Evolutionary conservation across 208 protist genomes (phyloP).

Genomic region (Plasmodiophora brassicae): DNA sequence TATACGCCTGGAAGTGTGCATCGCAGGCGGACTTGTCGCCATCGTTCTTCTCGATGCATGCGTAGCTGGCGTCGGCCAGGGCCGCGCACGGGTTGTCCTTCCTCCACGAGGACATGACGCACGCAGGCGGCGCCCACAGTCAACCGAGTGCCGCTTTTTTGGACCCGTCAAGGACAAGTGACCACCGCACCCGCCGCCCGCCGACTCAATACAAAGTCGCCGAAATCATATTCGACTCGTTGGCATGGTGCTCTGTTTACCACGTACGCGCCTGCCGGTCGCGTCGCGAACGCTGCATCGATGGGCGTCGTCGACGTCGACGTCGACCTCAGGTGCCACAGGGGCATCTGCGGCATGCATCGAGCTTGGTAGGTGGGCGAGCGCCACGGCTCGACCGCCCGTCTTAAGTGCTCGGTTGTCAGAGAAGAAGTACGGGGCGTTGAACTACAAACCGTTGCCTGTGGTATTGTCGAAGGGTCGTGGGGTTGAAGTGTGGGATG

Average conservation of each 20-base stretch:
- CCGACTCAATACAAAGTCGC: too few relatives aligned
- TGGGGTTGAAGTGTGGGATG: slow-evolving; percentile 75
- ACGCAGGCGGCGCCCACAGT: too few relatives aligned
- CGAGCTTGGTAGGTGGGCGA: neutral
- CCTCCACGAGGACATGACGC: too few relatives aligned
- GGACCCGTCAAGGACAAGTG: too few relatives aligned
- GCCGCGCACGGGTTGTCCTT: neutral
- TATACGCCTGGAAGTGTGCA: neutral
- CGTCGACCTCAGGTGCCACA: neutral
- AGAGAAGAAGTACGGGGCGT: slow-evolving; percentile 61
- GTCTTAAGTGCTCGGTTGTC: neutral
- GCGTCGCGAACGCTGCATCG: too few relatives aligned
- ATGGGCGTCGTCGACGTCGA: neutral
- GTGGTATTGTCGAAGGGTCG: slow-evolving; percentile 70
- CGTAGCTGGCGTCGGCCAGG: neutral
- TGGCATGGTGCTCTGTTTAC: too few relatives aligned
- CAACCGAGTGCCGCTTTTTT: too few relatives aligned
- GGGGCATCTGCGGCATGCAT: neutral
- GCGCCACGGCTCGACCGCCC: neutral
- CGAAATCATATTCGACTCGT: too few relatives aligned
- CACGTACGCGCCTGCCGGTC: too few relatives aligned
- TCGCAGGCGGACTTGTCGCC: neutral
- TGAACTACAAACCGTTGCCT: slow-evolving; percentile 76
- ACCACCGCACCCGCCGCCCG: too few relatives aligned
- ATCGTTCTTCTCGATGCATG: slow-evolving; percentile 21